Conservation (phyloP, 495 filamentous ascomycete genomes). For the Penicillium turbatum region DNA sequence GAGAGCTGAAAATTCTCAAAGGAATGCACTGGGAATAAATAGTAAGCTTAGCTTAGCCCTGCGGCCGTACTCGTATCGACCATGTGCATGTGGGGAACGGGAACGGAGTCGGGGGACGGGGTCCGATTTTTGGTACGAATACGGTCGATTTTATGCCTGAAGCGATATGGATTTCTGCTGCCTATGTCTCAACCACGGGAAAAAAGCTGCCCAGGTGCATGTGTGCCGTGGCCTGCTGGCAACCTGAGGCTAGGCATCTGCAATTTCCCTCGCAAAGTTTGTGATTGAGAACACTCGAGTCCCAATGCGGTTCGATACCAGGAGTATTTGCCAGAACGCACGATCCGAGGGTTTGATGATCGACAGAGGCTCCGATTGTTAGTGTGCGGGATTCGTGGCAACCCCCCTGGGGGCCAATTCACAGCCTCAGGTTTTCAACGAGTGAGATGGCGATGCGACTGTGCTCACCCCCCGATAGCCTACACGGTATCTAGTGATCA, state of each 20-base stretch:
- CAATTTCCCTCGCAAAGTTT: not conserved
- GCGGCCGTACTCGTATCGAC: slow-evolving; percentile 11
- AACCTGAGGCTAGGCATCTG: slow-evolving; percentile 1
- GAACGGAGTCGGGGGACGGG: not conserved
- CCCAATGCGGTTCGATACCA: not conserved
- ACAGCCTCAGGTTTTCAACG: slow-evolving; percentile 2
- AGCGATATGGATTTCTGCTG: not conserved
- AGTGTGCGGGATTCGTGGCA: not conserved
- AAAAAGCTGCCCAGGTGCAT: not conserved
- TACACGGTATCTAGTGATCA: too few species aligned
- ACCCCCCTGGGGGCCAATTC: not conserved
- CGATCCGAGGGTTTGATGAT: not conserved
- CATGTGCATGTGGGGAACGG: slow-evolving; percentile 10
- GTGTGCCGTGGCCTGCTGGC: not conserved
- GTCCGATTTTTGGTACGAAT: not conserved
- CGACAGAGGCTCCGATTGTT: not conserved
- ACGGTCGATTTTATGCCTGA: not conserved
- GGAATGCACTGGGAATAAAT: not conserved
- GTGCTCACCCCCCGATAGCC: not conserved
- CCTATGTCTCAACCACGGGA: not conserved
- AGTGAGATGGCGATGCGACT: not conserved
- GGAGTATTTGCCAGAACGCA: not conserved
- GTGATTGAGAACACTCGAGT: too few species aligned
- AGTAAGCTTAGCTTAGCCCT: not conserved
- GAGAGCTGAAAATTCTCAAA: not conserved